phyloP scores from a whole-genome alignment of 2,329 filamentous ascomycete species.

The Coniosporium tulheliwenetii region DNA sequence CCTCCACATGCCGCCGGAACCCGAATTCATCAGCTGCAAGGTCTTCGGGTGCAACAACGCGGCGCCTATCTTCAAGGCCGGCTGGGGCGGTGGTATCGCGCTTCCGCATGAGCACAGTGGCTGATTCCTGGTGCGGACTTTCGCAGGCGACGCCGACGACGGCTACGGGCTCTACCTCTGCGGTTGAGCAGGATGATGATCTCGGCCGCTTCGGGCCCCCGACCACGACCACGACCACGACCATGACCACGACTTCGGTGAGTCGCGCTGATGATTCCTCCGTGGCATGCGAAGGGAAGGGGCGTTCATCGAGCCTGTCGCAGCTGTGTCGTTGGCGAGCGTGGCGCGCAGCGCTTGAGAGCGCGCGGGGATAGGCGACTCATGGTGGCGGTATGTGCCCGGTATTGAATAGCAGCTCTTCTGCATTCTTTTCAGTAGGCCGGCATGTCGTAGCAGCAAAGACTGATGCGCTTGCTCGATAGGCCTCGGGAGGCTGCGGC shows the following conservation, averaged over 20 bases:
- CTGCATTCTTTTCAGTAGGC: neutral
- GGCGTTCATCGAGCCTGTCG: no score
- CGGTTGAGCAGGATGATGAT: slow-evolving; percentile 1
- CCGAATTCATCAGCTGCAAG: slow-evolving; percentile 3
- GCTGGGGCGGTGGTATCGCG: no score
- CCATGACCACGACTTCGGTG: no score
- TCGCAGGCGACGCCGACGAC: neutral
- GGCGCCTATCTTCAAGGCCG: neutral
- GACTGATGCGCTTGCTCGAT: neutral
- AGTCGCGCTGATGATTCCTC: no score
- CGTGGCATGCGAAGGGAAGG: no score
- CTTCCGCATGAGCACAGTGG: neutral
- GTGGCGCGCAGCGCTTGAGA: neutral
- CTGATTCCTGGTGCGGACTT: neutral
- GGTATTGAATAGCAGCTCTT: neutral
- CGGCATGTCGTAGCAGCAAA: neutral
- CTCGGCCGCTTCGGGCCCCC: neutral
- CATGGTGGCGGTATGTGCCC: neutral
- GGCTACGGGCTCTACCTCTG: neutral
- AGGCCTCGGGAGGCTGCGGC: neutral
- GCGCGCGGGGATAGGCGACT: neutral
- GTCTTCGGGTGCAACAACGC: slow-evolving; percentile 1
- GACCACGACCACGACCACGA: neutral
- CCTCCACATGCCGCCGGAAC: slow-evolving; percentile 7
- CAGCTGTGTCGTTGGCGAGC: neutral